phyloP scores from a whole-genome alignment of 805 yeast genomes.

The Debaryomyces maramus region DNA sequence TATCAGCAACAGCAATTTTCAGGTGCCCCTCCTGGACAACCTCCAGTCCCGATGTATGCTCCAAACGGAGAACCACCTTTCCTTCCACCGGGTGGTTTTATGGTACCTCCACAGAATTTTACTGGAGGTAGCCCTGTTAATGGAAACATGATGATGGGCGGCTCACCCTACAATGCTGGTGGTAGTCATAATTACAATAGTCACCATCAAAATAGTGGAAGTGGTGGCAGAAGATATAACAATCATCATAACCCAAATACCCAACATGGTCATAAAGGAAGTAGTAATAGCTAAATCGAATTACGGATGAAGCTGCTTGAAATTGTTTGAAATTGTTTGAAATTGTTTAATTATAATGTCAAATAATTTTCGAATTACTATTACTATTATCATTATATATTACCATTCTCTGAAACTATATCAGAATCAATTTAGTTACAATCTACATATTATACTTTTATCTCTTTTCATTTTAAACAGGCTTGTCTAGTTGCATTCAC shows the following conservation, averaged over 20 bases:
- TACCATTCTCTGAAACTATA: too few species aligned
- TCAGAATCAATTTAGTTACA: too few species aligned
- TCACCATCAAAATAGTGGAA: slow-evolving; percentile 13
- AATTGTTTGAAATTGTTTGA: neutral
- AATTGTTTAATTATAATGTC: too few species aligned
- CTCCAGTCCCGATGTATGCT: slow-evolving; percentile 31
- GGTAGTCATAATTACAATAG: slow-evolving; percentile 12
- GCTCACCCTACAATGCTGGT: slow-evolving; percentile 9
- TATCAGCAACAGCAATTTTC: slow-evolving; percentile 31
- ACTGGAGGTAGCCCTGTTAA: slow-evolving; percentile 29
- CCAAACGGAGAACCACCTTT: slow-evolving; percentile 32
- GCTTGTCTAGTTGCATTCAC: too few species aligned
- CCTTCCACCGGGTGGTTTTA: slow-evolving; percentile 36
- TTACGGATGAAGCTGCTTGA: neutral
- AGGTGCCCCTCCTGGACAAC: slow-evolving; percentile 34
- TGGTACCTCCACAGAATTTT: slow-evolving; percentile 32
- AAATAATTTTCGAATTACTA: too few species aligned
- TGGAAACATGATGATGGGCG: slow-evolving; percentile 25
- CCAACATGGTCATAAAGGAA: slow-evolving; percentile 11
- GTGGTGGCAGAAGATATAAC: slow-evolving; percentile 15
- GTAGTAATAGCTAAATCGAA: slow-evolving; percentile 9
- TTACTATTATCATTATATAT: too few species aligned
- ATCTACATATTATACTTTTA: too few species aligned
- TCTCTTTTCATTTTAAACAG: too few species aligned
- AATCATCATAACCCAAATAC: slow-evolving; percentile 9